A percentile compares a stretch with the other conserved stretches of the same genome.
These are phyloP conservation scores for Paramecium biaurelia DNA, from an alignment of 73 alveolate species.

Conservation along the genomic window DNA sequence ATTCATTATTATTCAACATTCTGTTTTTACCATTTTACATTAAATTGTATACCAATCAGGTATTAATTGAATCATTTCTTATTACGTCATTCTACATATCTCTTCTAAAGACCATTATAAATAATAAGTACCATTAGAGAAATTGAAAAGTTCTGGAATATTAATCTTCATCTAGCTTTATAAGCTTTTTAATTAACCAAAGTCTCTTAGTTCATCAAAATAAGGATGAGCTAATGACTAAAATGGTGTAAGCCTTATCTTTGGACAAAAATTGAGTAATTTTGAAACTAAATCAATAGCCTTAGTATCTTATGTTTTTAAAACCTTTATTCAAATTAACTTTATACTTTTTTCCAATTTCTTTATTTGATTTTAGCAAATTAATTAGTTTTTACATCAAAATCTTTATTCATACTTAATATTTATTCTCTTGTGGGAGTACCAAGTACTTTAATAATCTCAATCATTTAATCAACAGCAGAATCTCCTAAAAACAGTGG, in stretches of 20 bases:
- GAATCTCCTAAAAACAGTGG: conserved; percentile 85
- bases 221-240: conserved; percentile 74
- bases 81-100: not conserved
- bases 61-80: not conserved
- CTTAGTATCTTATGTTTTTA: conserved; percentile 61
- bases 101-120: not conserved
- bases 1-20: conserved; percentile 25
- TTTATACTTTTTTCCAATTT: conserved; percentile 41
- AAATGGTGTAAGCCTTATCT: conserved; percentile 68
- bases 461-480: conserved; percentile 82
- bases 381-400: not conserved
- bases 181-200: not conserved
- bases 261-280: conserved; percentile 73
- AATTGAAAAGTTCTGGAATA: conserved; percentile 19
- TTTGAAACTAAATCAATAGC: conserved; percentile 74
- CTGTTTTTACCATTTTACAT: not conserved
- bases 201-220: conserved; percentile 82
- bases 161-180: not conserved
- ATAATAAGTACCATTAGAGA: conserved; percentile 27
- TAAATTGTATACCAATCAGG: conserved; percentile 37
- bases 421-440: conserved; percentile 82
- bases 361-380: conserved; percentile 47
- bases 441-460: conserved; percentile 82
- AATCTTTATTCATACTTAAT: conserved; percentile 73
- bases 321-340: not conserved